Percentiles rank a stretch among this genome's conserved stretches.
phyloP scores from a whole-genome alignment of 2,329 filamentous ascomycete genomes.

The Dactylellina cionopaga region DNA sequence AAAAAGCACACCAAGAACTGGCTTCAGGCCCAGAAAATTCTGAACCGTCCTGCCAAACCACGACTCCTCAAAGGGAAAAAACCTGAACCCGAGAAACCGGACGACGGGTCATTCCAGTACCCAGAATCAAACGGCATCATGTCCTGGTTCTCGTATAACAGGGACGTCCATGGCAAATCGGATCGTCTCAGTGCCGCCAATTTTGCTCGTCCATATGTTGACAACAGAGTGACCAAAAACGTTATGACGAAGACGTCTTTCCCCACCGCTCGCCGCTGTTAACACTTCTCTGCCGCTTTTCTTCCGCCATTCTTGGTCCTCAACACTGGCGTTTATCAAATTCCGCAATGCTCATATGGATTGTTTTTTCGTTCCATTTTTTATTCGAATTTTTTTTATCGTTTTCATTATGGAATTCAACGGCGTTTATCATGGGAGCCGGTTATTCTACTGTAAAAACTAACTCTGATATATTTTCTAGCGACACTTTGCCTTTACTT shows the following conservation, averaged over 20 bases:
- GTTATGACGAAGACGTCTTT: background rate
- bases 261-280: background rate
- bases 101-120: background rate
- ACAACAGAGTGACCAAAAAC: background rate
- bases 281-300: background rate
- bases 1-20: constrained; percentile 9
- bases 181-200: background rate
- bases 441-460: constrained; percentile 33
- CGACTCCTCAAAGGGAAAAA: background rate
- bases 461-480: constrained; percentile 16
- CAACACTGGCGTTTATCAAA: constrained; percentile 5
- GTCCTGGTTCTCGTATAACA: constrained; percentile 26
- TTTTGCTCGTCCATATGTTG: background rate
- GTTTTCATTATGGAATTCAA: constrained; percentile 21
- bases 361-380: constrained; percentile 3
- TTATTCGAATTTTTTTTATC: constrained; percentile 12
- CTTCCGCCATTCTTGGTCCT: background rate
- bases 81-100: background rate
- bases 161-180: background rate
- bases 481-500: constrained; percentile 22
- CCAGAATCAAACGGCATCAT: background rate
- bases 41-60: background rate
- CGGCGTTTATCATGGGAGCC: constrained; percentile 49
- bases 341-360: background rate
- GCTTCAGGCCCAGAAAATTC: background rate